A percentile compares a stretch with the other conserved stretches of the same genome.
phyloP scores from a whole-genome alignment of 2,329 filamentous ascomycete genomes.

The Akanthomyces uredinophilus region DNA sequence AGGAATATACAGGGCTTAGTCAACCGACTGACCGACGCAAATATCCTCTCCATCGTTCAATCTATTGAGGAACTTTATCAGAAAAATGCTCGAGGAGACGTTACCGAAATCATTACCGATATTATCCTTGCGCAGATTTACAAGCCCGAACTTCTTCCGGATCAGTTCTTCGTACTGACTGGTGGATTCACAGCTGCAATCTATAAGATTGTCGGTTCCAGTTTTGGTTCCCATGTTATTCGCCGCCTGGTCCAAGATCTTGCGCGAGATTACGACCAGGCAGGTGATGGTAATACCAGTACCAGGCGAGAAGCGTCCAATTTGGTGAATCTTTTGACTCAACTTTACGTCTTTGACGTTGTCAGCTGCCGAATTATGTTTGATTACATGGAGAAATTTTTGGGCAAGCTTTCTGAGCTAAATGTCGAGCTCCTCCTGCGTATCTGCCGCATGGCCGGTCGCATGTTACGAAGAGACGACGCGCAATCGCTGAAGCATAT shows the following conservation, averaged over 20 bases:
- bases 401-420: slow-evolving; percentile 70
- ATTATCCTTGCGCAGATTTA: slow-evolving; percentile 73
- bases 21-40: slow-evolving; percentile 89
- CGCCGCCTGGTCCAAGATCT: slow-evolving; percentile 74
- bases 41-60: slow-evolving; percentile 75
- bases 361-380: slow-evolving; percentile 79
- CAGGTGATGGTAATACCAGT: slow-evolving; percentile 34
- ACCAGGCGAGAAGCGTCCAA: slow-evolving; percentile 52
- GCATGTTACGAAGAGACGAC: slow-evolving; percentile 82
- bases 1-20: slow-evolving; percentile 82
- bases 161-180: slow-evolving; percentile 86
- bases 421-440: slow-evolving; percentile 86
- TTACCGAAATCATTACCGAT: slow-evolving; percentile 75
- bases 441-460: slow-evolving; percentile 75
- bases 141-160: slow-evolving; percentile 71
- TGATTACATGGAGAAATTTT: slow-evolving; percentile 78
- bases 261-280: slow-evolving; percentile 54
- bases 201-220: slow-evolving; percentile 81
- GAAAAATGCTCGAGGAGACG: slow-evolving; percentile 78
- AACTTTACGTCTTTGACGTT: slow-evolving; percentile 90
- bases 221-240: slow-evolving; percentile 83
- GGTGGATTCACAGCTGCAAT: slow-evolving; percentile 85
- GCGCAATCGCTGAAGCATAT: slow-evolving; percentile 85
- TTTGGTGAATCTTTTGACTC: slow-evolving; percentile 73
- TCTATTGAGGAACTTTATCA: slow-evolving; percentile 82